Base-by-base conservation (phyloP, 2,329 filamentous ascomycete species). In the Exophiala viscosa region DNA sequence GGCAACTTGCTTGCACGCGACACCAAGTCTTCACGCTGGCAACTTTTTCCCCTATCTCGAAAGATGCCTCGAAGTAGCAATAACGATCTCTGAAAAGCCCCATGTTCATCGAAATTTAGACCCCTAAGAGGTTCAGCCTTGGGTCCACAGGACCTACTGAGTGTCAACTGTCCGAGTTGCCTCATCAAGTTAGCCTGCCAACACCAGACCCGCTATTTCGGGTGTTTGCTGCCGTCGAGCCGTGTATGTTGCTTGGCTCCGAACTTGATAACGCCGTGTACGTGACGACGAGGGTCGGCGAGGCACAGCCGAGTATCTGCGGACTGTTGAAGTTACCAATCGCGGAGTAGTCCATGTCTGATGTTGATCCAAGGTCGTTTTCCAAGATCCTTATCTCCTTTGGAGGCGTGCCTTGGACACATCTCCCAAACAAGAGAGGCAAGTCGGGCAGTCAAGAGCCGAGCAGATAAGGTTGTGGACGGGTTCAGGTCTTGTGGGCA, bases 131-230 rank as follows among this genome's bases (percentile, higher is more conserved):
- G 39, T 41, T 13, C 3, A 35, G 32, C 33, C 28, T n/a, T n/a
- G 17, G 15, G 33, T 28, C n/a, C 11, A 41, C 39, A 41, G 13
- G 8, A 38, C n/a, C 15, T 38, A 20, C 20, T 11, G 15, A 13
- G 34, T 32, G 46, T 42, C 36, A 38, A 48, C 46, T 48, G 36
- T 48, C 18, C 15, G 46, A 48, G 23, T 41, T 48, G 36, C 46
- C 46, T 6, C 7, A 34, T 48, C 11, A 4, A 32, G 46, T 48
- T 42, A 23, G 39, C 9, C n/a, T 23, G 17, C 8, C 20, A n/a
- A 42, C 8, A 6, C 1, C 11, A 18, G 8, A 10, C n/a, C 15
- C 14, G 17, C 17, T 15, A 15, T 7, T 38, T 17, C n/a, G 35
- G 36, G 3, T 13, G 14, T 13, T 38, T 38, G 10, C 7, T 8